Conservation (phyloP, 805 yeast genomes). For the Kuraishia ogatae region DNA sequence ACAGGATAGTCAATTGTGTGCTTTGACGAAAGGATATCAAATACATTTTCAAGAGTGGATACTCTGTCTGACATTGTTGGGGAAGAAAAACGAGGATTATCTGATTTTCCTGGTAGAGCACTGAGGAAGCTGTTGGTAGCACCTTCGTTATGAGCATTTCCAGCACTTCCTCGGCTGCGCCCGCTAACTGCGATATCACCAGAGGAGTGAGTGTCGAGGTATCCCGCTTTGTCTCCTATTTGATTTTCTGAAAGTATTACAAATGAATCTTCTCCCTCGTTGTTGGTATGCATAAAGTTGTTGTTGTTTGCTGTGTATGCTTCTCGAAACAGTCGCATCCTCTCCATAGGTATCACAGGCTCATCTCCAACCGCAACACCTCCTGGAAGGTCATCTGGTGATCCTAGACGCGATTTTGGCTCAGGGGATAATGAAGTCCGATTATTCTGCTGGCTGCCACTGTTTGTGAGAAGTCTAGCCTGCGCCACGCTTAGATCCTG, state of each 20-base stretch:
- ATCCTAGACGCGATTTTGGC: background rate
- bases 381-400: background rate
- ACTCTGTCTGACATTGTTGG: constrained; percentile 36
- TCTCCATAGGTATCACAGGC: constrained; percentile 25
- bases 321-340: constrained; percentile 27
- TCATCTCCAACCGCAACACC: constrained; percentile 4
- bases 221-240: constrained; percentile 9
- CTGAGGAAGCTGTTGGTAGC: background rate
- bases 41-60: constrained; percentile 52
- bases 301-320: constrained; percentile 11
- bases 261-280: constrained; percentile 20
- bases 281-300: background rate
- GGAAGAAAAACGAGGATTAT: too few relatives aligned
- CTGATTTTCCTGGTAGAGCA: background rate
- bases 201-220: constrained; percentile 7
- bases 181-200: constrained; percentile 5
- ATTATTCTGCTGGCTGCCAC: background rate
- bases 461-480: constrained; percentile 34
- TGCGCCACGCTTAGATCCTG: constrained; percentile 46
- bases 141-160: background rate
- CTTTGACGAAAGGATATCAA: constrained; percentile 67
- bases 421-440: background rate
- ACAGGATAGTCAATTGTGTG: constrained; percentile 81
- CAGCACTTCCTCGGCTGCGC: background rate
- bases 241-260: constrained; percentile 15